Conservation (phyloP, 371 early-diverging fungal genomes). For the Lichtheimia hyalospora region DNA sequence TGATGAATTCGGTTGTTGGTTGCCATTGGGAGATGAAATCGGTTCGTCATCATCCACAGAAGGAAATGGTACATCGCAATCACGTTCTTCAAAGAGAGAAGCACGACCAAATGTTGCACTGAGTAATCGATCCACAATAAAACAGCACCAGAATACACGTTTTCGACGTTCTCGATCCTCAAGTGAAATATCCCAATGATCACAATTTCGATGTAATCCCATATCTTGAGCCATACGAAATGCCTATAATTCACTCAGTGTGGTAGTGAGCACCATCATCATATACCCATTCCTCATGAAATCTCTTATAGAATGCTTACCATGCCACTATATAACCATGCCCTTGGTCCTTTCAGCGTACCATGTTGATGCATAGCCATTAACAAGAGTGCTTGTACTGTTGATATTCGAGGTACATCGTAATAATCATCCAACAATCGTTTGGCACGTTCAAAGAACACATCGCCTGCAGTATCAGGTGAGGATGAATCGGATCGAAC, state of each 20-base stretch:
- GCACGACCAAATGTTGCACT: constrained; percentile 47
- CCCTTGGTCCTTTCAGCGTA: constrained; percentile 45
- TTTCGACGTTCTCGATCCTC: constrained; percentile 43
- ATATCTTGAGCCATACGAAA: constrained; percentile 55
- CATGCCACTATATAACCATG: constrained; percentile 55
- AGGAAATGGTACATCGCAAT: constrained; percentile 49
- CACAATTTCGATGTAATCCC: constrained; percentile 47
- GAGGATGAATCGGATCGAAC: constrained; percentile 31
- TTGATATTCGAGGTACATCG: constrained; percentile 58
- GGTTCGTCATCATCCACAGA: constrained; percentile 38
- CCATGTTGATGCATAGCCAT: constrained; percentile 59
- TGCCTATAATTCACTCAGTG: constrained; percentile 22
- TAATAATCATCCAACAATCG: constrained; percentile 53
- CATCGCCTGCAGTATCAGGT: constrained; percentile 40
- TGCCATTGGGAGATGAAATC: constrained; percentile 4
- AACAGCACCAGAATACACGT: constrained; percentile 55
- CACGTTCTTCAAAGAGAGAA: constrained; percentile 43
- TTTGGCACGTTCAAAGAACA: constrained; percentile 51
- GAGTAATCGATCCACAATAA: constrained; percentile 41
- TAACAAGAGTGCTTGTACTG: constrained; percentile 60
- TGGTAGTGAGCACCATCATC: neutral
- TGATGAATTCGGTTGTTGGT: neutral
- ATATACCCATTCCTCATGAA: no score
- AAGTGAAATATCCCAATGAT: constrained; percentile 42
- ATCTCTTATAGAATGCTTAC: constrained; percentile 15